Base-by-base conservation (phyloP, 192 early-diverging fungal genomes). In the Rhizophagus prolifer region DNA sequence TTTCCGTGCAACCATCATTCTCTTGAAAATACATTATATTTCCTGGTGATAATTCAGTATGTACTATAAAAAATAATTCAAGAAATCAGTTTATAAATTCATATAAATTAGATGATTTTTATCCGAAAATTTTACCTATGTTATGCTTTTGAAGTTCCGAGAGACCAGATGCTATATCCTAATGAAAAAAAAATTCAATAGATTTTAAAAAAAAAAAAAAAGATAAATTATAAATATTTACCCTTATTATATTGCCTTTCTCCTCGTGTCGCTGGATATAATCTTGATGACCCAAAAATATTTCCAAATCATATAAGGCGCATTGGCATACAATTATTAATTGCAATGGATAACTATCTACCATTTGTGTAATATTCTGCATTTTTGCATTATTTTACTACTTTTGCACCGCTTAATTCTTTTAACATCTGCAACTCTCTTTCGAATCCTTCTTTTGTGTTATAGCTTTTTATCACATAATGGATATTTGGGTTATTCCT, bases 21-120 rank as follows among this genome's bases (percentile, higher is more conserved):
- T 69, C 41, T 25, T 69, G n/a, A 69, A 69, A 69, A 23, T 25
- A 69, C 67, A 69, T 69, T 38, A 69, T 69, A n/a, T 69, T 46
- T 69, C n/a, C n/a, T 36, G 67, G 67, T 38, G 67, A 14, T 46
- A 69, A 44, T 9, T 69, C 41, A 30, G 16, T 34, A 38, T 69
- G 67, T 19, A 69, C 67, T 69, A 69, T 25, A 21, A 50, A 19
- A 50, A 50, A 19, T 34, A 34, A 50, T 14, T 38, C 31, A 38
- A 38, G 0, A 38, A 9, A 19, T 50, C 3, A 2, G 1, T 50
- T 19, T 19, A 14, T 13, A 50, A 19, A 47, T 47, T 50, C 16
- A 16, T 61, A 23, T 61, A 21, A 12, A 61, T 61, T 9, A 61
- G 60, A 61, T 26, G 9, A n/a, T 61, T 61, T 25, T 7, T 61